Evolutionary conservation across 805 yeast genomes (phyloP), one percentile per base, ranked within the genome.

Genomic region (Torulaspora maleeae): DNA sequence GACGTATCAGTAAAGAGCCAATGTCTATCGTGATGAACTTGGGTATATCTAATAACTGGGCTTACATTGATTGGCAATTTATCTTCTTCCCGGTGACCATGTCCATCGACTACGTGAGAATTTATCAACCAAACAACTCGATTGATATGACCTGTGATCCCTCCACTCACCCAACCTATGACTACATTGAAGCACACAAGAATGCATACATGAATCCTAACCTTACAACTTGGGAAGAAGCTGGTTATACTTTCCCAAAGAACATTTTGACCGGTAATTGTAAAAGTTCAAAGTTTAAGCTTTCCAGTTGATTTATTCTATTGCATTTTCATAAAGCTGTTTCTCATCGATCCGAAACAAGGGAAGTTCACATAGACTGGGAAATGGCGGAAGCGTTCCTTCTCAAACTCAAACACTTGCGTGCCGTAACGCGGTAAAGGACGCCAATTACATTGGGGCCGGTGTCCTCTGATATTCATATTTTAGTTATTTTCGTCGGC

Each of bases 41-140:
- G 69, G 99, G 96, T 73, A 70, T 91, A 43, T 90, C 97, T 12
- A 84, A 82, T 58, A 84, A 80, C 49, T 91, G 98, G 98, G 86
- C 93, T 6, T 87, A 86, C 65, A 91, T 91, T 50, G 91, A 89
- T 68, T 91, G 96, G 96, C 79, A 80, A 36, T 71, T 80, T 4
- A 71, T 89, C 48, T 68, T 68, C 37, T 91, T 91, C 77, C 99
- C 99, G 2, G 77, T 77, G 11, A 74, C 77, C 1, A 72, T 90
- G 81, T 71, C 78, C 46, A 69, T 91, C 36, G 97, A 91, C 64
- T 86, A 84, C 58, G 95, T 91, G 27, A 79, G 99, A 57, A 60
- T 91, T n/a, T 91, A 93, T 66, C 99, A 91, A 70, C 96, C 96
- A 2, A 60, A 71, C 29, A 80, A 78, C 55, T 67, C 73, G 9